These are phyloP conservation scores for Colletotrichum orchidophilum DNA, from an alignment of 2,329 filamentous ascomycete species.

Conservation along the genomic window DNA sequence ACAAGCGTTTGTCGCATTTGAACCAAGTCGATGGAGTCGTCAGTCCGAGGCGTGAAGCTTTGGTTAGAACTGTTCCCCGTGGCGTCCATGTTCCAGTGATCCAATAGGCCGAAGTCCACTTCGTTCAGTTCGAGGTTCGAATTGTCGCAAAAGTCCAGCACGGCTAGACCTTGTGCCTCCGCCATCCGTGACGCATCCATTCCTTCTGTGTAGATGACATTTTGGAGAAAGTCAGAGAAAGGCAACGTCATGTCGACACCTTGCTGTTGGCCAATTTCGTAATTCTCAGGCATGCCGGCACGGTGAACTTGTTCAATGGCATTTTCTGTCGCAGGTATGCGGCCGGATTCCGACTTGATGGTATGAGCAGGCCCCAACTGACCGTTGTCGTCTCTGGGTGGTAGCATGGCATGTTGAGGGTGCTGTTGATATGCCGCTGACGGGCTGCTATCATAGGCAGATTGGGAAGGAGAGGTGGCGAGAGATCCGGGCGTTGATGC, in stretches of 20 bases:
- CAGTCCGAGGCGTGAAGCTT: conserved; percentile 41
- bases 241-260: conserved; percentile 41
- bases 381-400: conserved; percentile 38
- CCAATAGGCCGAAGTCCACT: conserved; percentile 60
- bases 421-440: conserved; percentile 37
- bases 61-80: conserved; percentile 40
- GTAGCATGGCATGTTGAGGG: conserved; percentile 31
- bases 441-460: conserved; percentile 32
- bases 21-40: conserved; percentile 53
- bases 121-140: conserved; percentile 61
- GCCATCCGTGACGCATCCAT: conserved; percentile 44
- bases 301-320: conserved; percentile 42
- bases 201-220: conserved; percentile 59
- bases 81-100: conserved; percentile 58
- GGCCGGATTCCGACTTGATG: conserved; percentile 45
- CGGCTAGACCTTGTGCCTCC: conserved; percentile 52
- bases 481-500: conserved; percentile 33
- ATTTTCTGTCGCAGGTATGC: conserved; percentile 47
- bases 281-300: conserved; percentile 13
- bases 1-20: conserved; percentile 58
- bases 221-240: conserved; percentile 61
- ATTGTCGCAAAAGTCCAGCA: conserved; percentile 62
- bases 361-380: conserved; percentile 38
- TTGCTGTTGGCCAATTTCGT: conserved; percentile 24
- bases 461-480: conserved; percentile 36